phyloP scores from a whole-genome alignment of 148 eudicot species.

The Hydrangea macrophylla region DNA sequence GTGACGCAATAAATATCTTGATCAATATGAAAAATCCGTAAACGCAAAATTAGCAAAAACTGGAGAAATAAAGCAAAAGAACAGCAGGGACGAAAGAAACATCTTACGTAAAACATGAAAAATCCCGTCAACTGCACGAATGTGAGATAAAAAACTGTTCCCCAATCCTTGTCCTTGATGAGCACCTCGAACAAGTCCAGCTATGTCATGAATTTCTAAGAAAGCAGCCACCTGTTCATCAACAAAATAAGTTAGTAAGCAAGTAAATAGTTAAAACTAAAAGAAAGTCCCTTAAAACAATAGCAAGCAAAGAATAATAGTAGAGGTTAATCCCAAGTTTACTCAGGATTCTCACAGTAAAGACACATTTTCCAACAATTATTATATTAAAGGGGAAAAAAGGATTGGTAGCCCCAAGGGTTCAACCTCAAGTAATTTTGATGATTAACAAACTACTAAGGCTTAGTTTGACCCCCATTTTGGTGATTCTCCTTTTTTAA shows the following conservation, averaged over 20 bases:
- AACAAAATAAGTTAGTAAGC: conserved; percentile 9
- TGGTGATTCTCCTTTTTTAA: too few species aligned
- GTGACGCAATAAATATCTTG: background rate
- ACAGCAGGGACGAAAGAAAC: background rate
- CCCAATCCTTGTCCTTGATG: conserved; percentile 98
- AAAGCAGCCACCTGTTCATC: conserved; percentile 79
- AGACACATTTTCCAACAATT: too few species aligned
- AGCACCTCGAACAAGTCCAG: conserved; percentile 98
- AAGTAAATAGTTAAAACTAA: too few species aligned
- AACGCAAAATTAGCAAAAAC: background rate
- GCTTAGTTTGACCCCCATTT: too few species aligned
- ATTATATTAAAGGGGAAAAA: too few species aligned
- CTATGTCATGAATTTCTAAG: conserved; percentile 94
- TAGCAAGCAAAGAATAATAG: background rate
- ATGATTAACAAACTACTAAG: too few species aligned
- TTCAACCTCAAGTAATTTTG: too few species aligned
- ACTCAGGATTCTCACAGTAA: too few species aligned
- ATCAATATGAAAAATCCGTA: background rate
- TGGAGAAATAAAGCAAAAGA: background rate
- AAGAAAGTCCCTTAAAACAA: background rate
- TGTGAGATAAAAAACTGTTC: conserved; percentile 94
- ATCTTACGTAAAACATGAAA: conserved; percentile 97
- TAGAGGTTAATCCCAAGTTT: background rate
- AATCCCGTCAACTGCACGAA: conserved; percentile 99
- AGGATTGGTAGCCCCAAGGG: too few species aligned